phyloP scores from a whole-genome alignment of 1,284 basidiomycete genomes.

The Mrakiaceae sp. region DNA sequence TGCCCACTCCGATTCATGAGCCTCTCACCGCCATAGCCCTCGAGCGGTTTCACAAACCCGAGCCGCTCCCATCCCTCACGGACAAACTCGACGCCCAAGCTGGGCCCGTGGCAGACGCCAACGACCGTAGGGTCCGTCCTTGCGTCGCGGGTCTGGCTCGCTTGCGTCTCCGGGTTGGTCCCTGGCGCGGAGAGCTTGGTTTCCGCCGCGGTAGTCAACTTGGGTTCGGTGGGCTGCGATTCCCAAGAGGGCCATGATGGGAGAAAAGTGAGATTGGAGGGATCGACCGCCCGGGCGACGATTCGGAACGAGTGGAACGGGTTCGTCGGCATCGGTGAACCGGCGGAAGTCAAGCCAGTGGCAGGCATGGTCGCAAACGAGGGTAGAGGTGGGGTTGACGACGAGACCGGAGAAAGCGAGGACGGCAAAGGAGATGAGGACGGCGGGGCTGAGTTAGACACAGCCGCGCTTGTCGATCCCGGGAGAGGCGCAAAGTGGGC shows the following conservation, averaged over 20 bases:
- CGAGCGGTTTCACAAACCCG: constrained; percentile 5
- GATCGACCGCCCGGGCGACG: constrained; percentile 17
- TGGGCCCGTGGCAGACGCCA: constrained; percentile 12
- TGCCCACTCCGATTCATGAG: neutral
- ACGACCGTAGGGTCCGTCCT: constrained; percentile 16
- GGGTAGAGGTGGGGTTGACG: neutral
- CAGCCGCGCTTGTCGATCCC: too few relatives aligned
- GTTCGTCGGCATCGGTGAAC: neutral
- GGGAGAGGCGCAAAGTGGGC: too few relatives aligned
- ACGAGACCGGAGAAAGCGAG: neutral
- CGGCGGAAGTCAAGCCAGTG: neutral
- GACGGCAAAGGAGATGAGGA: too few relatives aligned
- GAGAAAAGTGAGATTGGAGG: constrained; percentile 16
- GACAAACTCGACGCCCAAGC: constrained; percentile 13
- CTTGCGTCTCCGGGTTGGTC: constrained; percentile 14
- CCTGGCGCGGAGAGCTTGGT: constrained; percentile 12
- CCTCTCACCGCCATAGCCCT: neutral
- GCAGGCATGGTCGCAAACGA: neutral
- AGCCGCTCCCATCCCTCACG: constrained; percentile 16
- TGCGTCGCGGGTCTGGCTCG: constrained; percentile 6
- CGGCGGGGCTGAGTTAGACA: too few relatives aligned
- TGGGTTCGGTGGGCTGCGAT: neutral
- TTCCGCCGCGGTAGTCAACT: neutral
- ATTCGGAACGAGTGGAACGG: constrained; percentile 17
- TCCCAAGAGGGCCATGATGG: constrained; percentile 18